These are phyloP conservation scores for Ophiostoma sp. DNA, from an alignment of 2,329 filamentous ascomycete genomes.

Conservation along the genomic window DNA sequence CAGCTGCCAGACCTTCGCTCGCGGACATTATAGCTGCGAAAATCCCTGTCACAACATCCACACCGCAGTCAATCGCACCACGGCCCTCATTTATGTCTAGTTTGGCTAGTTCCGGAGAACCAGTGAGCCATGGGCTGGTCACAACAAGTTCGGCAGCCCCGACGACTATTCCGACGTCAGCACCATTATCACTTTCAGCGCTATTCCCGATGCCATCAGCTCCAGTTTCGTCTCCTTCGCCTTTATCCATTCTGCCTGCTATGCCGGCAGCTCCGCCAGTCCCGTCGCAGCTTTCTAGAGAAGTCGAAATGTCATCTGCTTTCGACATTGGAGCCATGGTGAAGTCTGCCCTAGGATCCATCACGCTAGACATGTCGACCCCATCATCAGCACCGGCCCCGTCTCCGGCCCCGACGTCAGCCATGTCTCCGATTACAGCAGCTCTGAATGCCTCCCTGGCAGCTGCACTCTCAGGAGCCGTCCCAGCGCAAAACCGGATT, in stretches of 20 bases:
- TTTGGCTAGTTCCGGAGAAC: background rate
- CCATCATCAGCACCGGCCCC: background rate
- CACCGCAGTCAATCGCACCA: background rate
- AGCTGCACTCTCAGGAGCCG: constrained; percentile 12
- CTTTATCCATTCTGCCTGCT: background rate
- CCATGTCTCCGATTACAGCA: constrained; percentile 1
- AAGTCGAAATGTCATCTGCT: background rate
- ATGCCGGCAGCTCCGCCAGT: background rate
- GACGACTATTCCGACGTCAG: background rate
- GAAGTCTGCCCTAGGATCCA: constrained; percentile 31
- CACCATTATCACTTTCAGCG: background rate
- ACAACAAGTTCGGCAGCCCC: background rate
- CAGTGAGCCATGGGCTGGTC: background rate
- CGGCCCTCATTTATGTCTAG: background rate
- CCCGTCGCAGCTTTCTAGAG: background rate
- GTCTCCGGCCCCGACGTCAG: background rate
- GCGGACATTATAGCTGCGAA: constrained; percentile 2
- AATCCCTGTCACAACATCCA: background rate
- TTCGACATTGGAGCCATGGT: constrained; percentile 32
- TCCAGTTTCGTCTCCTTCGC: background rate
- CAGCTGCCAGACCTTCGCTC: background rate
- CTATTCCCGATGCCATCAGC: constrained; percentile 2
- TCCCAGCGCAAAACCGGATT: background rate
- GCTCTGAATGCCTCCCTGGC: constrained; percentile 1
- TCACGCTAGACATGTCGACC: constrained; percentile 12